Evolutionary conservation across 2,329 filamentous ascomycete genomes (phyloP), one percentile per base, ranked within the genome.

Genomic region (Domatiomyces globalis): DNA sequence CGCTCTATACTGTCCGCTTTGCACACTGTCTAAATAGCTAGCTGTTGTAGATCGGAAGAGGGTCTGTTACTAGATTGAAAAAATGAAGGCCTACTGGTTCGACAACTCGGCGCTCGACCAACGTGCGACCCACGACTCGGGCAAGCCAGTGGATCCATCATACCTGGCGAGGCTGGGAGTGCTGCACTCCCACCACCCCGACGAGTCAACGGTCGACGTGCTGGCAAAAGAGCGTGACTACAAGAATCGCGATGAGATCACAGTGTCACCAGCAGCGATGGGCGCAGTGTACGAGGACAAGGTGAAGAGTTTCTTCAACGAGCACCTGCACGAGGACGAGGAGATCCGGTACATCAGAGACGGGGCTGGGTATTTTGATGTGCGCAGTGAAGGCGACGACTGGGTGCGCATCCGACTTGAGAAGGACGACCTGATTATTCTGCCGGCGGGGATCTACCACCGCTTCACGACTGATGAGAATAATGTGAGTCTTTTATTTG

Each of bases 291-390:
- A 96, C 72, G 90, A 98, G 70, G 79, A 85, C 57, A 96, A 96
- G 69, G 87, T 98, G 56, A 89, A 87, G 72, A 80, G 71, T 59
- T 98, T 98, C 73, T 98, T 96, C 73, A 68, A 85, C 62, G 92
- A 98, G 75, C 92, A 98, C 67, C 69, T 98, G 62, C 92, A 98
- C 66, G 92, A 98, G 72, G 92, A 98, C 61, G 92, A 98, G 72
- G 92, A 98, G 76, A 98, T 98, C 59, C 77, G 92, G 46, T 98
- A 95, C 64, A 89, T 98, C 59, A 75, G 87, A 29, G 89, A 84
- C 55, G 92, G 92, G 0, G 78, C 79, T 51, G 92, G 92, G 0
- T 98, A 85, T 68, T 98, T 98, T 65, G 92, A 98, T 69, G 89
- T 98, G 2, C 75, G 92, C 47, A 83, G 80, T 63, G 74, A 84